Evolutionary conservation across 192 early-diverging fungal genomes (phyloP).

Genomic region (Fimicolochytrium jonesii): DNA sequence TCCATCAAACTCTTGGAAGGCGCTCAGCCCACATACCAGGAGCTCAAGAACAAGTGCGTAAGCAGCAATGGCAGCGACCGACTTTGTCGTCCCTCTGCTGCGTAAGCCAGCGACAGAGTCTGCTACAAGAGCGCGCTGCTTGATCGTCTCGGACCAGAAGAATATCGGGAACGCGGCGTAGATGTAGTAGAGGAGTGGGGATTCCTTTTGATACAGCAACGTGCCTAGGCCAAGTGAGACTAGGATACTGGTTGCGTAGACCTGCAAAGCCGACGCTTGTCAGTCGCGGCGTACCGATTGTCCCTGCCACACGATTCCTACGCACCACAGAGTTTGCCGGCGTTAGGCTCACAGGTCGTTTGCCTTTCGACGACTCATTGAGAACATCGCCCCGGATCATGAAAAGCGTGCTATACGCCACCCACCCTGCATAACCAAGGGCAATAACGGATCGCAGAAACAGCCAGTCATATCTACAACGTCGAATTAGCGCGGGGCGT

Average conservation of each 20-base stretch:
- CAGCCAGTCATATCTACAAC: slow-evolving; percentile 93
- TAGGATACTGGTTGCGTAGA: background rate
- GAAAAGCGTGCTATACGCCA: slow-evolving; percentile 74
- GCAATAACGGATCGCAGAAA: slow-evolving; percentile 79
- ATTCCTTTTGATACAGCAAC: slow-evolving; percentile 71
- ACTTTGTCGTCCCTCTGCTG: too few species aligned
- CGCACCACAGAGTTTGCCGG: too few species aligned
- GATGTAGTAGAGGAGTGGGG: slow-evolving; percentile 81
- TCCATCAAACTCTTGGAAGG: background rate
- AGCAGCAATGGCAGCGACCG: slow-evolving; percentile 23
- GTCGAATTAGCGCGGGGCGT: too few species aligned
- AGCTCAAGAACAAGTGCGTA: slow-evolving; percentile 72
- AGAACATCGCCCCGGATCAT: slow-evolving; percentile 61
- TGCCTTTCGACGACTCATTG: too few species aligned
- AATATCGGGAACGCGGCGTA: slow-evolving; percentile 81
- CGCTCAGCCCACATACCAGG: slow-evolving; percentile 50
- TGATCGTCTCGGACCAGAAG: slow-evolving; percentile 63
- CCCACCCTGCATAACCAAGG: slow-evolving; percentile 88
- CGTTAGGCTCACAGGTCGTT: too few species aligned
- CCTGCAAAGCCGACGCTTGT: too few species aligned
- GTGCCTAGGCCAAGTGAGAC: slow-evolving; percentile 37
- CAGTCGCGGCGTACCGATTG: too few species aligned
- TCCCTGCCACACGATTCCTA: too few species aligned
- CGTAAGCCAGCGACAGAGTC: background rate
- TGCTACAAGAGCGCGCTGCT: slow-evolving; percentile 12